A percentile compares a stretch with the other conserved stretches of the same genome.
These are phyloP conservation scores for Diplodia intermedia DNA, from an alignment of 2,329 filamentous ascomycete genomes.

Conservation along the genomic window DNA sequence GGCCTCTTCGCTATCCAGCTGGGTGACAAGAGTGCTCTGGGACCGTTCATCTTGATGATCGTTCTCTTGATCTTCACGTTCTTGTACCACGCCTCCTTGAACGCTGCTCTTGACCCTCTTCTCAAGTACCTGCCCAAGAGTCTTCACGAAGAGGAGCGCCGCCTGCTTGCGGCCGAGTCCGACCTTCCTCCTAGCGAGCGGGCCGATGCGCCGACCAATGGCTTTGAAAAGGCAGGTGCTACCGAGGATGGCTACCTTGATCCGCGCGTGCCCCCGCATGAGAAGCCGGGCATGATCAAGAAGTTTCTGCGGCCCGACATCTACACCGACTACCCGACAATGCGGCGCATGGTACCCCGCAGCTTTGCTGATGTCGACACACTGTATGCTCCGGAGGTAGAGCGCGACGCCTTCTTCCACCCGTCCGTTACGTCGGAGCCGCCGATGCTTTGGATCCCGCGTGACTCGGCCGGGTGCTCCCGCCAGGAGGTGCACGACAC, in stretches of 20 bases:
- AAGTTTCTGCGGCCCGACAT: slow-evolving; percentile 32
- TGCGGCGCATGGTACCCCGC: slow-evolving; percentile 36
- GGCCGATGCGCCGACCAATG: slow-evolving; percentile 27
- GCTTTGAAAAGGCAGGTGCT: slow-evolving; percentile 20
- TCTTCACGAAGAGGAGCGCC: slow-evolving; percentile 33
- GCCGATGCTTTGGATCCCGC: slow-evolving; percentile 56
- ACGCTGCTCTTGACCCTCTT: slow-evolving; percentile 32
- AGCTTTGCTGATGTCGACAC: slow-evolving; percentile 35
- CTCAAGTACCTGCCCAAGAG: slow-evolving; percentile 31
- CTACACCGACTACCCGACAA: slow-evolving; percentile 35
- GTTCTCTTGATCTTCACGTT: slow-evolving; percentile 39
- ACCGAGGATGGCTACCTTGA: slow-evolving; percentile 11
- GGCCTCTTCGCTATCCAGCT: slow-evolving; percentile 46
- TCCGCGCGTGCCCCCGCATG: slow-evolving; percentile 7
- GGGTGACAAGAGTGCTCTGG: slow-evolving; percentile 41
- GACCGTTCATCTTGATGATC: slow-evolving; percentile 44
- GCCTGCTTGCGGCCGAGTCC: slow-evolving; percentile 28
- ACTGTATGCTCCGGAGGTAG: slow-evolving; percentile 39
- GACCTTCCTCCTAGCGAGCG: slow-evolving; percentile 23
- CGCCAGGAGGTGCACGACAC: slow-evolving; percentile 53
- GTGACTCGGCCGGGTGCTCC: slow-evolving; percentile 53
- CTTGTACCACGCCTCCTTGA: slow-evolving; percentile 33
- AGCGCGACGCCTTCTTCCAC: slow-evolving; percentile 53
- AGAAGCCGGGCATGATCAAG: slow-evolving; percentile 27
- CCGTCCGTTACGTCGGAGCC: slow-evolving; percentile 53